Base-by-base conservation (phyloP, 768 basidiomycete genomes). In the Saitozyma podzolica region DNA sequence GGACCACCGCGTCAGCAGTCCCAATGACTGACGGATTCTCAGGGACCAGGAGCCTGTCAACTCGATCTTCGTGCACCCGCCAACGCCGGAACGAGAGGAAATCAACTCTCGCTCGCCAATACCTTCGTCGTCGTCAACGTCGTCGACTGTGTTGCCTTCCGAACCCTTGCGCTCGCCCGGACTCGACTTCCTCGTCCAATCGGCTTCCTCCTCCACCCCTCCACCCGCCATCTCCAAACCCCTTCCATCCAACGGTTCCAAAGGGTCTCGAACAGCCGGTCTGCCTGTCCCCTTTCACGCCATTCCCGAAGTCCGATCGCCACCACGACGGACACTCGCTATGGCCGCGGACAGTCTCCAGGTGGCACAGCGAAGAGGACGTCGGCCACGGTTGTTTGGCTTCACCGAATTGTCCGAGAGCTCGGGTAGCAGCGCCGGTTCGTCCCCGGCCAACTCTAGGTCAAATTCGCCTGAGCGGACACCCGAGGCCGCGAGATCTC, bases 301-400 rank as follows among this genome's bases (percentile, higher is more conserved):
- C n/a, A 56, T 78, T 6, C 77, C 77, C 6, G 75, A 76, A 61
- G 77, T 78, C 42, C 62, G 77, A 50, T 78, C 77, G 16, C 77
- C 77, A n/a, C 75, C 75, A 19, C 66, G 68, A 19, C 61, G 68
- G 19, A 54, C 60, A 8, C 61, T 70, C 40, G 64, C 67, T 39
- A 66, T 70, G 63, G 65, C 68, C 0, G 45, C 71, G 1, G 77
- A 73, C 54, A 69, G 68, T 5, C 49, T 74, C 6, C 61, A 66
- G 42, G 47, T 74, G 3, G 59, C 62, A 9, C 64, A 67, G 11
- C 59, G 65, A 19, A 47, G 67, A 48, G 72, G 70, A 16, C 62
- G 76, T 43, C 63, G 78, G 61, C 74, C 76, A 7, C 45, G 70
- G 37, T 59, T 79, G 20, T 77, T 77, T 51, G 78, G 78, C 11